phyloP scores from a whole-genome alignment of 148 eudicot species.

The Agrostemma githago region DNA sequence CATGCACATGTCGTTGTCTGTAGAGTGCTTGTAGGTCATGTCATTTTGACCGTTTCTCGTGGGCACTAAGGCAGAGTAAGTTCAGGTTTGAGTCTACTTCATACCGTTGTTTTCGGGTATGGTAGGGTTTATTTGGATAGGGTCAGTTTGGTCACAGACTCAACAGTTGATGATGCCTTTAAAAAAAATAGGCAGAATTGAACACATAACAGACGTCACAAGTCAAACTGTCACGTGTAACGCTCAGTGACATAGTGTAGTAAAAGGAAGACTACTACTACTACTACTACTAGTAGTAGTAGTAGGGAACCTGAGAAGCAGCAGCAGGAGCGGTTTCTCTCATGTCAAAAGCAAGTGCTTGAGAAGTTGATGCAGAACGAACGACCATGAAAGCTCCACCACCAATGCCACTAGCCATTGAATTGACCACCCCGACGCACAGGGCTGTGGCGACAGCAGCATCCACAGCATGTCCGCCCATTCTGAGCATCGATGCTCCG shows the following conservation, averaged over 20 bases:
- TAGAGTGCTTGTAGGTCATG: no score
- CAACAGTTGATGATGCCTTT: no score
- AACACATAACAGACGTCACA: no score
- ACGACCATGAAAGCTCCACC: conserved; percentile 98
- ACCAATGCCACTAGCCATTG: conserved; percentile 86
- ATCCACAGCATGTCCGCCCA: conserved; percentile 90
- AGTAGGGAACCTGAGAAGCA: conserved; percentile 61
- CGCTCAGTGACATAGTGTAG: neutral
- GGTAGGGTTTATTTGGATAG: neutral
- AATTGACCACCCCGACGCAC: conserved; percentile 79
- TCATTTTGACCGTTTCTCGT: no score
- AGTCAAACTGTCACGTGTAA: neutral
- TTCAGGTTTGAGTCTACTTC: no score
- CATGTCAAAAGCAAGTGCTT: conserved; percentile 63
- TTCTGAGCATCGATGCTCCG: conserved; percentile 57
- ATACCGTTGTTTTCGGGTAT: no score
- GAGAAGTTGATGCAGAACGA: conserved; percentile 45
- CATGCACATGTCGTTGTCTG: no score
- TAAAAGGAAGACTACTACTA: neutral
- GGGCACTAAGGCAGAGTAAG: no score
- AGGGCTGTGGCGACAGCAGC: conserved; percentile 90
- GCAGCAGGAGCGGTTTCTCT: conserved; percentile 90
- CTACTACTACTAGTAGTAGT: neutral
- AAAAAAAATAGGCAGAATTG: no score
- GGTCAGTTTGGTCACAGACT: neutral